These are phyloP conservation scores for Phytopythium ostracodes DNA, from an alignment of 352 stramenopile genomes.

Conservation along the genomic window DNA sequence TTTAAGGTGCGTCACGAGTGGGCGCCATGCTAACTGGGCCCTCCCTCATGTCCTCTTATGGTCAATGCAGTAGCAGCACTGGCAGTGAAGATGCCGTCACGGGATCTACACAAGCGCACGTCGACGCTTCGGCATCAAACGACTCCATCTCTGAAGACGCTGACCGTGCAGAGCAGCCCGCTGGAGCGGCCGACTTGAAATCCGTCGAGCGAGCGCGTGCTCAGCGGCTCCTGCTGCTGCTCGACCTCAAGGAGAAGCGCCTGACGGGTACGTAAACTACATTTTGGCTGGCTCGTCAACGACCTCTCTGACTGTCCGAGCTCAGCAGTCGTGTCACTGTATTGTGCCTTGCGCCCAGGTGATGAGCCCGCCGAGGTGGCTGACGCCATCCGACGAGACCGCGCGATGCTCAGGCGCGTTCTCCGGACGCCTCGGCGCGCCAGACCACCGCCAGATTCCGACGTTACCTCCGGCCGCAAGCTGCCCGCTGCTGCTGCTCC, in stretches of 20 bases:
- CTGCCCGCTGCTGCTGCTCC: constrained; percentile 15
- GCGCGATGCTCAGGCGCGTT: background rate
- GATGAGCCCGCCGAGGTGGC: background rate
- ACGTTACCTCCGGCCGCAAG: background rate
- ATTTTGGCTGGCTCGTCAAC: too few relatives aligned
- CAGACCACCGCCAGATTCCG: background rate
- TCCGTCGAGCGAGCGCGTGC: background rate
- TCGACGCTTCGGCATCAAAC: background rate
- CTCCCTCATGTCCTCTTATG: too few relatives aligned
- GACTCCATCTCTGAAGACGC: background rate
- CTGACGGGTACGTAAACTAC: background rate
- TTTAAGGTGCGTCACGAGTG: background rate
- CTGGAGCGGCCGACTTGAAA: background rate
- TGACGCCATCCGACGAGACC: background rate
- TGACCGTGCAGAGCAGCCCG: background rate
- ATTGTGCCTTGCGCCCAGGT: background rate
- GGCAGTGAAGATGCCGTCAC: background rate
- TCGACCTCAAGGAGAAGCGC: constrained; percentile 7
- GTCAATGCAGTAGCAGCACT: too few relatives aligned
- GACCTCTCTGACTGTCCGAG: too few relatives aligned
- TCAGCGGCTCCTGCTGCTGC: constrained; percentile 3
- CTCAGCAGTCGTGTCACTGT: too few relatives aligned
- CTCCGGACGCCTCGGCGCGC: background rate
- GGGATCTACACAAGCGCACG: background rate
- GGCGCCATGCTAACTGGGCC: too few relatives aligned